phyloP scores from a whole-genome alignment of 345 rosid species.

The Aurinia saxatilis region DNA sequence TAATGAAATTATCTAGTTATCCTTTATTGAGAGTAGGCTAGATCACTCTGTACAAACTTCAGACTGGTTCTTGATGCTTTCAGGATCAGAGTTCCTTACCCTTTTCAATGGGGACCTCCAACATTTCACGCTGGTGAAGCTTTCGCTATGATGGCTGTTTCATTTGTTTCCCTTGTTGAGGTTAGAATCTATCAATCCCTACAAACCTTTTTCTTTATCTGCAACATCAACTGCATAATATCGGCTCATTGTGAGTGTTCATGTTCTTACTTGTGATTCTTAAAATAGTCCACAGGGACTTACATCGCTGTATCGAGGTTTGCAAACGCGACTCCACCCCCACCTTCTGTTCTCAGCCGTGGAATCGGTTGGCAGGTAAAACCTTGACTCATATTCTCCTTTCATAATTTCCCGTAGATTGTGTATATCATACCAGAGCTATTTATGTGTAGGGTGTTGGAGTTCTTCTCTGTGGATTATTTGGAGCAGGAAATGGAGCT shows the following conservation, averaged over 20 bases:
- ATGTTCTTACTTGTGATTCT: conserved; percentile 15
- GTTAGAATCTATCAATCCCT: conserved; percentile 21
- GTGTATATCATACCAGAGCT: background rate
- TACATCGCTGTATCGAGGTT: conserved; percentile 79
- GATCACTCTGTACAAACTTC: background rate
- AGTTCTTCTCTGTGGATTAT: conserved; percentile 79
- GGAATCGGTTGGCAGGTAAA: conserved; percentile 99
- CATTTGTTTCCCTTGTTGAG: conserved; percentile 92
- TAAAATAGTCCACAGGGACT: conserved; percentile 77
- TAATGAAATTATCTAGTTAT: conserved; percentile 29
- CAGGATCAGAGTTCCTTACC: conserved; percentile 96
- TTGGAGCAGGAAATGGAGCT: conserved; percentile 93
- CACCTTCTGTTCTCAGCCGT: conserved; percentile 91
- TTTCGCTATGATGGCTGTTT: conserved; percentile 92
- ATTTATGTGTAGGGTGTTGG: conserved; percentile 62
- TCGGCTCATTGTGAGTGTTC: background rate
- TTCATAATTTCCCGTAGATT: background rate
- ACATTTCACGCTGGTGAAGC: conserved; percentile 94
- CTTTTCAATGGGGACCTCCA: conserved; percentile 99
- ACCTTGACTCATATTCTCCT: background rate
- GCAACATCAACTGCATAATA: background rate
- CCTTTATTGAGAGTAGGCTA: no score
- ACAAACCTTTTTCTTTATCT: background rate
- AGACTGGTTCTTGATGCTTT: background rate
- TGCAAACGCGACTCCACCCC: conserved; percentile 90